Evolutionary conservation across 2,329 filamentous ascomycete species (phyloP), one percentile per base, ranked within the genome.

Genomic region (Alternaria atra): DNA sequence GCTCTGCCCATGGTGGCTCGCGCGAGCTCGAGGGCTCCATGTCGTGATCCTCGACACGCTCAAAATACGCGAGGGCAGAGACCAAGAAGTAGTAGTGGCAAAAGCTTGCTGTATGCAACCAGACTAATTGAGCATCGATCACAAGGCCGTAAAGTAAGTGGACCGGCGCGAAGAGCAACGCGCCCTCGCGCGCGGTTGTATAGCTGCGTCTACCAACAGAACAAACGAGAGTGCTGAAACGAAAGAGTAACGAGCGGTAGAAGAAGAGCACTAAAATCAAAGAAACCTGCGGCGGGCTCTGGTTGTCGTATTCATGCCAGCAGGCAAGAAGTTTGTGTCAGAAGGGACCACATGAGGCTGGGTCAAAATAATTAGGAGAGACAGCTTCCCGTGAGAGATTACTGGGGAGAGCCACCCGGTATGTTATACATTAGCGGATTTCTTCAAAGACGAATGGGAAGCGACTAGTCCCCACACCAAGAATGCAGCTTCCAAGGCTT

Each of bases 1-100:
- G 77, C 76, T 82, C 79, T 71, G 78, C 74, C 79, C 80, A 83
- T 70, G 78, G 78, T 69, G 74, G 71, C 57, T 80, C 79, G 69
- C 77, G 77, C 34, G 53, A 57, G 56, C 30, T 55, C 43, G 72
- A 74, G 72, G 77, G 75, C 70, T 81, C 78, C 79, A 80, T 80
- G 64, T 67, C 67, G 68, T 65, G 67, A 65, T 63, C 60, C 53
- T 57, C 52, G 55, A 63, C 52, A 55, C 52, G 57, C 50, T 52
- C 52, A 55, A 57, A 57, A 57, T 54, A 60, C 52, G 58, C 61
- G 67, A 63, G 71, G 72, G 70, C 60, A 73, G 67, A 67, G 59
- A 68, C 56, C 64, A 69, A 73, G 74, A 73, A 72, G 70, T 71
- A 75, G 65, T 70, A 66, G 68, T 61, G 66, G 60, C 58, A 68